Conservation (phyloP, 2,329 filamentous ascomycete species). For the Lizonia empirigonia region DNA sequence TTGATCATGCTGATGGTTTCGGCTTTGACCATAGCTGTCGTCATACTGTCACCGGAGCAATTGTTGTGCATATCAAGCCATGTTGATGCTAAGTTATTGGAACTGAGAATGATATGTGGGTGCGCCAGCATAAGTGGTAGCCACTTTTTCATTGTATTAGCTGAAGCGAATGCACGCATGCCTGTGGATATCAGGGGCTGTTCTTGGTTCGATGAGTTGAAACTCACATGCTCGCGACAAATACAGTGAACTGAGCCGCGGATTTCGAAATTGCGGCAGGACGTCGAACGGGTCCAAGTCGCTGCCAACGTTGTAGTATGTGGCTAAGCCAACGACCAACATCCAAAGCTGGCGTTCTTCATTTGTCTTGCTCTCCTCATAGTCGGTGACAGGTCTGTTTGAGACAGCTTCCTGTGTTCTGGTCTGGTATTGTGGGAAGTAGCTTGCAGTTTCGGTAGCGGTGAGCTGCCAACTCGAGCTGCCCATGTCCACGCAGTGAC, state of each 20-base stretch:
- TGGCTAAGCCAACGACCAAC: conserved; percentile 21
- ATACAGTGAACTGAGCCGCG: not conserved
- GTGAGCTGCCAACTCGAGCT: conserved; percentile 4
- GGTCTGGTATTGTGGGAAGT: not conserved
- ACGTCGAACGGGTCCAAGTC: conserved; percentile 3
- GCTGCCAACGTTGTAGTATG: conserved; percentile 15
- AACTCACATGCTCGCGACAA: conserved; percentile 7
- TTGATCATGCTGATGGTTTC: conserved; percentile 39
- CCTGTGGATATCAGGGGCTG: conserved; percentile 15
- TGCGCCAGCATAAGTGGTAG: conserved; percentile 34
- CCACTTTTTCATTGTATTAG: conserved; percentile 33
- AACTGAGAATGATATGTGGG: conserved; percentile 35
- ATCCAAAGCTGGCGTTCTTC: conserved; percentile 25
- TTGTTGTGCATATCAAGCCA: conserved; percentile 39
- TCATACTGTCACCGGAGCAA: conserved; percentile 31
- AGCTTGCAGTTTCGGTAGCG: not conserved
- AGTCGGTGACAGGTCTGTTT: conserved; percentile 15
- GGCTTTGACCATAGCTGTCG: conserved; percentile 32
- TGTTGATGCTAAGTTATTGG: conserved; percentile 29
- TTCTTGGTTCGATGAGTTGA: not conserved
- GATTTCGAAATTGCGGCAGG: not conserved
- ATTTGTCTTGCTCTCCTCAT: conserved; percentile 25
- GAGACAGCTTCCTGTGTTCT: not conserved
- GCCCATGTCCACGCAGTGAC: not conserved
- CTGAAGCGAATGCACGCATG: conserved; percentile 30